Base-by-base conservation (phyloP, 2,329 filamentous ascomycete genomes). In the Sarocladium oryzae region DNA sequence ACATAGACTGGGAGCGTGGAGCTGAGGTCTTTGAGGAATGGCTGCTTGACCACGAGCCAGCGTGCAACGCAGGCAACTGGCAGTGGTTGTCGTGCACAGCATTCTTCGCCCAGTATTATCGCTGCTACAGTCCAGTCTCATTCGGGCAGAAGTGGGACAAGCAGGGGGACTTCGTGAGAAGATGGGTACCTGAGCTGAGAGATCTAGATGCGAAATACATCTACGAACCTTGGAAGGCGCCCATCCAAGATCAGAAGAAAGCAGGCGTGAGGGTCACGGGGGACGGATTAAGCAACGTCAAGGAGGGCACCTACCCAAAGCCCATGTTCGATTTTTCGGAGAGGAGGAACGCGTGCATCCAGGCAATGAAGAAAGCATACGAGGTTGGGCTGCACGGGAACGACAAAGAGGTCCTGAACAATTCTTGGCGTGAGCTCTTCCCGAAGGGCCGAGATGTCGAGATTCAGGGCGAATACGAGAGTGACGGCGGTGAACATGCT, bases 81-180 rank as follows among this genome's bases (percentile, higher is more conserved):
- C 85, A 88, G 62, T 89, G 86, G 86, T 66, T 91, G 7, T 79
- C 76, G 52, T 90, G 87, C 62, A 83, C 84, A 0, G 87, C 87
- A 0, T 91, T 91, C 65, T 90, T 82, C 67, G 68, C 78, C 0
- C 84, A 88, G 61, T 89, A 84, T 67, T 88, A 78, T 60, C 77
- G 86, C 1, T 83, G 81, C 58, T 89, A 89, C 61, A 79, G 74
- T 46, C 87, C 87, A 0, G 65, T 90, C 15, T 77, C 83, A 0
- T 91, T 91, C 60, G 81, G 82, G 1, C 81, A 84, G 66, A 89
- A 88, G 62, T 89, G 85, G 83, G 87, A 91, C 62, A 81, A 79
- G 53, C 71, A 85, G 1, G 86, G 87, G 0, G 58, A 66, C 2
- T 81, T 88, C 53, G 77, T 90, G 43, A 70, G 80, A 21, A 72